Base-by-base conservation (phyloP, 257 asterid genomes). In the Solanum verrucosum region DNA sequence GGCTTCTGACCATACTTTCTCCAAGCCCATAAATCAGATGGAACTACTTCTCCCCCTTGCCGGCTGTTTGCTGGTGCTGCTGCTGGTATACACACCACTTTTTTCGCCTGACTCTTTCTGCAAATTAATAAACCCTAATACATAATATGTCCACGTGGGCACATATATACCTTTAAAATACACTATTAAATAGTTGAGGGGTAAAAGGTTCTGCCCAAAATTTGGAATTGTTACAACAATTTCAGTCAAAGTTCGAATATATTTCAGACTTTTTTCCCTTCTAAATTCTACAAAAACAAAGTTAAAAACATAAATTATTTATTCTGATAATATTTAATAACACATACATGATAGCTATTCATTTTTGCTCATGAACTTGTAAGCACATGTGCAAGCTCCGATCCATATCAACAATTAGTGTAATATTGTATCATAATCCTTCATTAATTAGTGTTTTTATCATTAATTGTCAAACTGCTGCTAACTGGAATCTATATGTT, bases 21-120 rank as follows among this genome's bases (percentile, higher is more conserved):
- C 98, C 99, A 97, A 2, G 99, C 98, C 99, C 99, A 97, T 29
- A 96, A 93, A 91, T 97, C 99, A 13, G 99, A 96, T 4, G 99
- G 99, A 65, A 96, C 98, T 21, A 97, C 93, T 89, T 97, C 99
- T 31, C 98, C 99, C 44, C 95, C 93, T 3, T 96, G 90, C 90
- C 98, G 87, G 92, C 95, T 96, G 91, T 93, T 95, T 18, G 92
- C 98, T 3, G 98, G 98, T 20, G 98, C 96, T 56, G 98, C 98
- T 38, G 99, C 98, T 7, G 99, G 99, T 83, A 97, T 93, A 59
- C 98, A 96, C 8, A 97, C 98, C 3, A 97, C 99, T 91, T 94
- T 97, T 93, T 97, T 97, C 18, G 98, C 95, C 92, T 93, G 98
- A 87, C 94, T 94, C 90, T 95, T 97, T 91, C 99, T 97, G 93